Evolutionary conservation across 192 early-diverging fungal species (phyloP), one percentile per base, ranked within the genome.

Genomic region (Backusella luteola): DNA sequence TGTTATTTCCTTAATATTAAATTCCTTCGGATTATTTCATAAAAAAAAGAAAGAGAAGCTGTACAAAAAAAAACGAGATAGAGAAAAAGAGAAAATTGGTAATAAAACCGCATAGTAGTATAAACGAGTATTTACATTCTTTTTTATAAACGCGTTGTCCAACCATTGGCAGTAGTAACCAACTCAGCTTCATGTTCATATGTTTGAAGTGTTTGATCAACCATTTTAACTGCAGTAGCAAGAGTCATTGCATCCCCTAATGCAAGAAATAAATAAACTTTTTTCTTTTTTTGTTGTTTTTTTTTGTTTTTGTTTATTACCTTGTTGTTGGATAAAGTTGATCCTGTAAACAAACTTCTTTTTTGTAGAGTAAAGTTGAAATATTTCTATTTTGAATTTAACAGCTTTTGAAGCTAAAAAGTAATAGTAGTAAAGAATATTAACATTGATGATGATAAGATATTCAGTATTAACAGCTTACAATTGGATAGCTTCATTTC

Each of bases 281-380:
- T 34, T 44, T 6, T 19, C 5, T 44, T 6, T 19, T 21, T 44
- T 6, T n/a, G 23, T 0, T 44, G 42, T 21, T 35, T 36, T 53
- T 19, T 26, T 52, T 36, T 53, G 8, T 26, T 52, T 38, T 34
- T n/a, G 7, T 12, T 66, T 21, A 29, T 70, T 76, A 76, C 75
- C 77, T 78, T 78, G 77, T 21, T 78, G 77, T 34, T 78, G 77
- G 21, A 78, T 78, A 35, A 78, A 78, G 29, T 74, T 73, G 44
- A 74, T 52, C 4, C 77, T 72, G 42, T 67, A 46, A 29, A 74
- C 21, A 35, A 67, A 56, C 4, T 15, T 76, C 66, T 59, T 67
- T 67, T 75, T 29, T 59, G 26, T 7, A 8, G 42, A 66, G 36
- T 56, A 49, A 36, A 69, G 72, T 34, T 67, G 66, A 36, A 67